Percentiles rank a stretch among this genome's conserved stretches.
These are phyloP conservation scores for Nitzschia palea DNA, from an alignment of 108 stramenopile genomes.

Conservation along the genomic window DNA sequence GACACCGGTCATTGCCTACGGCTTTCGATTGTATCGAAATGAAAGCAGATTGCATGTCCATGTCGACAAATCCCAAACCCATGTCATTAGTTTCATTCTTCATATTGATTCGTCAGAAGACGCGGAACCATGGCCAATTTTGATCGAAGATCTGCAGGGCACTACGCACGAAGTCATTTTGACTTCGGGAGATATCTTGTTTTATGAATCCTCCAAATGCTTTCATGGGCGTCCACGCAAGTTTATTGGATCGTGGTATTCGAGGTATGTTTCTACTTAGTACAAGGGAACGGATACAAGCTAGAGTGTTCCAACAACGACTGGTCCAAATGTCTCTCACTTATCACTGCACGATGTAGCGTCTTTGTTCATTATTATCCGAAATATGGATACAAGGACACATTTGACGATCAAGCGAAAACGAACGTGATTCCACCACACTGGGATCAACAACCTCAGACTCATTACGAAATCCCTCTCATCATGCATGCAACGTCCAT, in stretches of 20 bases:
- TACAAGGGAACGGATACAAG: too few species aligned
- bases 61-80: slow-evolving; percentile 71
- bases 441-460: slow-evolving; percentile 38
- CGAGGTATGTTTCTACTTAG: too few species aligned
- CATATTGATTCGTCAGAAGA: slow-evolving; percentile 83
- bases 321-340: too few species aligned
- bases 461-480: slow-evolving; percentile 23
- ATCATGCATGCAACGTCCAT: slow-evolving; percentile 59
- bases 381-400: slow-evolving; percentile 50
- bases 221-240: slow-evolving; percentile 77
- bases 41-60: slow-evolving; percentile 78
- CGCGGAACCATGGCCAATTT: slow-evolving; percentile 60
- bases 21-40: slow-evolving; percentile 78
- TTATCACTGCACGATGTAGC: too few species aligned
- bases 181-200: slow-evolving; percentile 73
- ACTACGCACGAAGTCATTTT: slow-evolving; percentile 55
- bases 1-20: slow-evolving; percentile 62
- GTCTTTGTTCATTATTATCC: slow-evolving; percentile 84
- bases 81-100: slow-evolving; percentile 77
- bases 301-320: too few species aligned
- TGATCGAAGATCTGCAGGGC: slow-evolving; percentile 63
- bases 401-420: slow-evolving; percentile 9
- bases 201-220: slow-evolving; percentile 85
- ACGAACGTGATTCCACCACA: slow-evolving; percentile 45
- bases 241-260: slow-evolving; percentile 77